Evolutionary conservation across 2,329 filamentous ascomycete species (phyloP), one percentile per base, ranked within the genome.

Genomic region (Cladobotryum protrusum): DNA sequence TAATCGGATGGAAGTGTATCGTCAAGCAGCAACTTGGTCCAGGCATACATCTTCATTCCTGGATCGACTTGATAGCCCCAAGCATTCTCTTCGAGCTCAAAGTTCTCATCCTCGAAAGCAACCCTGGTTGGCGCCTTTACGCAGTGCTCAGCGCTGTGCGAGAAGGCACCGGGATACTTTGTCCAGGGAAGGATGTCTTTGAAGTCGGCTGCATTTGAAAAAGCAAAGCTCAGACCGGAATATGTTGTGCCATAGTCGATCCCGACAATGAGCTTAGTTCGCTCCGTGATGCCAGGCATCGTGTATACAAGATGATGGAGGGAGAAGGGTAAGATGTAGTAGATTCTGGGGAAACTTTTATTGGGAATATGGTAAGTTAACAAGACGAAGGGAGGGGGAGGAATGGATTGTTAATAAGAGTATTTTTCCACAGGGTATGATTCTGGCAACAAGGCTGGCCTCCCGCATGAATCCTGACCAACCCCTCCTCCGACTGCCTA

Each of bases 191-290:
- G 17, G 2, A 57, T 52, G 14, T 57, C 56, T 15, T 53, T 53
- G 41, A 54, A 54, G 17, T 56, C 56, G 1, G 45, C 15, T 2
- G 56, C 56, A 11, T 42, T 57, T 4, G 54, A 55, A 2, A 54
- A 34, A 2, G 56, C 56, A 29, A 57, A 57, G 13, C 56, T 48
- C 2, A 57, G 18, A 36, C 56, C 56, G 4, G 56, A 57, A 12
- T 57, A 57, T 1, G 54, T 57, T 4, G 56, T 57, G 2, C 56
- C 56, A 34, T 57, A 57, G 19, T 57, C 56, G 3, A 57, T 29
- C 11, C 24, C 24, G 24, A 29, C 24, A 2, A 29, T 29, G 3
- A 29, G 24, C 24, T 29, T 29, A 9, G 24, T 29, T 8, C 24
- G 24, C 11, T 8, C 24, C 2, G 24, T 5, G 24, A 29, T 29